Percentiles rank a stretch among this genome's conserved stretches.
These are phyloP conservation scores for Rhamnella rubrinervis DNA, from an alignment of 331 rosid species.

Conservation along the genomic window DNA sequence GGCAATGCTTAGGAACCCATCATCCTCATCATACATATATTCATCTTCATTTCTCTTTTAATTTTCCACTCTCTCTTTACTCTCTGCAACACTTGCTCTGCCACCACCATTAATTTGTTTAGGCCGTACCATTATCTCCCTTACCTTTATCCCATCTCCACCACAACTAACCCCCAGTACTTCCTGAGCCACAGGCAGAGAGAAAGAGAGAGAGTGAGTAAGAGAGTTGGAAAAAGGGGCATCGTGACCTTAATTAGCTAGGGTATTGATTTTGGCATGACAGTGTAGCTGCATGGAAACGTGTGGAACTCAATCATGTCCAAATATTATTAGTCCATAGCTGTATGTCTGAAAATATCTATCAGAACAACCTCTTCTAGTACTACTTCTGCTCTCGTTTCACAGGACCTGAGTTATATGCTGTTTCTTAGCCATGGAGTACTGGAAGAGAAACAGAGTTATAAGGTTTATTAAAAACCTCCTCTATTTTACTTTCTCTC, in stretches of 20 bases:
- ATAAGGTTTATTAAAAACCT: constrained; percentile 20
- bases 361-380: not conserved
- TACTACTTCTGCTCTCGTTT: constrained; percentile 2
- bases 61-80: constrained; percentile 7
- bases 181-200: no score
- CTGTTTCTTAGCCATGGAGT: constrained; percentile 59
- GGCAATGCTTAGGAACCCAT: constrained; percentile 62
- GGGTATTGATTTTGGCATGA: constrained; percentile 44
- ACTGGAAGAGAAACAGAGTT: constrained; percentile 37
- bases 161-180: constrained; percentile 5
- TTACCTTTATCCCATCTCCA: constrained; percentile 3
- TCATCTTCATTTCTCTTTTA: constrained; percentile 29
- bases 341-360: not conserved
- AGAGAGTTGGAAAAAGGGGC: no score
- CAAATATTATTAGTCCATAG: no score
- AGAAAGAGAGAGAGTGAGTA: no score
- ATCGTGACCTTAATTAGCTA: not conserved
- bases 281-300: constrained; percentile 37
- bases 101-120: constrained; percentile 18
- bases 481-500: constrained; percentile 17
- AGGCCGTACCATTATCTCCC: constrained; percentile 19
- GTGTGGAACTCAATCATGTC: constrained; percentile 14
- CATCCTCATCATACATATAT: constrained; percentile 42
- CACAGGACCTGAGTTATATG: not conserved
- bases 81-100: constrained; percentile 19